Evolutionary conservation across 2,329 filamentous ascomycete genomes (phyloP).

Genomic region (Hypoxylon sp.): DNA sequence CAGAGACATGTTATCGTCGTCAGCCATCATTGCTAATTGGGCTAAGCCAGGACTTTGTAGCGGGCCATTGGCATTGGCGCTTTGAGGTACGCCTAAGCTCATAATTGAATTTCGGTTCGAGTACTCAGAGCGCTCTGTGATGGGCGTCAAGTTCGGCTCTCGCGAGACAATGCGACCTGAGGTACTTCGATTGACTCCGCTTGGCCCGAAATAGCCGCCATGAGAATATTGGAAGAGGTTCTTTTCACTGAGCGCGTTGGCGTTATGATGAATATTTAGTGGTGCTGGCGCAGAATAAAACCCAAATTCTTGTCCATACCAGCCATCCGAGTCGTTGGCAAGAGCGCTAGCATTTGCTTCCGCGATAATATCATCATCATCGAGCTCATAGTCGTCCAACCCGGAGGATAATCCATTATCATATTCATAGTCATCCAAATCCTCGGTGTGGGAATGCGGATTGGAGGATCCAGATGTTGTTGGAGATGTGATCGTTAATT

Average conservation of each 20-base stretch:
- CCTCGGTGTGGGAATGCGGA: constrained; percentile 46
- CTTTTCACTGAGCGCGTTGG: constrained; percentile 54
- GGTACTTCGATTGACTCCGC: constrained; percentile 77
- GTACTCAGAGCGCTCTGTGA: constrained; percentile 96
- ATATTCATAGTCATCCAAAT: constrained; percentile 61
- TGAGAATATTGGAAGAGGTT: constrained; percentile 75
- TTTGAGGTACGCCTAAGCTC: constrained; percentile 73
- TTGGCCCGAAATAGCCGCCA: constrained; percentile 90
- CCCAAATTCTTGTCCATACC: constrained; percentile 96
- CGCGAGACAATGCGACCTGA: constrained; percentile 82
- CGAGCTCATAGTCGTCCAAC: constrained; percentile 76
- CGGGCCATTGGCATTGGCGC: constrained; percentile 63
- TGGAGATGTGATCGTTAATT: constrained; percentile 57
- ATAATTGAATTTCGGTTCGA: constrained; percentile 94
- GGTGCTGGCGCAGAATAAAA: constrained; percentile 81
- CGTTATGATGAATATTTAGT: constrained; percentile 47
- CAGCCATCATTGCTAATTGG: constrained; percentile 78
- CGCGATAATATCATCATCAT: constrained; percentile 92
- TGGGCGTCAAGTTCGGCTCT: constrained; percentile 94
- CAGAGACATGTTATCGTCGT: constrained; percentile 80
- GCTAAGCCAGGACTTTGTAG: constrained; percentile 81
- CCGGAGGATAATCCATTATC: constrained; percentile 69
- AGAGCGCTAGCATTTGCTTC: constrained; percentile 95
- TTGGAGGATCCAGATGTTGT: constrained; percentile 54
- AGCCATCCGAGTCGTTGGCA: constrained; percentile 91